Evolutionary conservation across 108 stramenopile species (phyloP), one percentile per base, ranked within the genome.

Genomic region (Cylindrotheca closterium): DNA sequence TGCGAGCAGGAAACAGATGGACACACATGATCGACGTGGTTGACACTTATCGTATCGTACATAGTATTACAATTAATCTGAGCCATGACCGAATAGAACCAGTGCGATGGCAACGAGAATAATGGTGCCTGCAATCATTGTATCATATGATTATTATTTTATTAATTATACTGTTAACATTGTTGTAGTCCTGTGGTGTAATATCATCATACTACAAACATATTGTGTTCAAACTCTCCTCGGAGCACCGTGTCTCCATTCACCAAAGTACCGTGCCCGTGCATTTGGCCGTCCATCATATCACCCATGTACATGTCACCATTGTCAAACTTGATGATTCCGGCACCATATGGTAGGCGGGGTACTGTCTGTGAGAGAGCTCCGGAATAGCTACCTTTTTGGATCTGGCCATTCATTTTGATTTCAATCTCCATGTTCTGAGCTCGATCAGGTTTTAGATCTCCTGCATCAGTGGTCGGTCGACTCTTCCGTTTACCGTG

Each of bases 261-360:
- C 10, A 57, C 27, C 30, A 60, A 47, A 10, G 60, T 60, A 1
- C 60, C 60, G 18, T 25, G 22, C 10, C 60, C 60, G 28, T 60
- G 60, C 45, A 60, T 47, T 27, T 60, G 45, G 1, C 60, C 60
- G 1, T 47, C 47, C 45, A 18, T 17, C 15, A 60, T 23, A 48
- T 46, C 45, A 18, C 60, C 60, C 15, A 48, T 48, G 23, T 60
- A 60, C 26, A 48, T 47, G 45, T 60, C 60, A 30, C 29, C 29
- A 8, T 60, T 60, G 1, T 60, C 60, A 48, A 60, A 60, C 18
- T 48, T 46, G 60, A 48, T 30, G 22, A 60, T 45, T 1, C 60
- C 60, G 27, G 47, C 31, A 4, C 60, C 60, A 26, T 24, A 28
- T 7, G 60, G 60, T 42, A 10, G 7, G 7, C 37, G 37, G 29